Conservation (phyloP, 2,329 filamentous ascomycete genomes). For the Aspergillus arachidicola region DNA sequence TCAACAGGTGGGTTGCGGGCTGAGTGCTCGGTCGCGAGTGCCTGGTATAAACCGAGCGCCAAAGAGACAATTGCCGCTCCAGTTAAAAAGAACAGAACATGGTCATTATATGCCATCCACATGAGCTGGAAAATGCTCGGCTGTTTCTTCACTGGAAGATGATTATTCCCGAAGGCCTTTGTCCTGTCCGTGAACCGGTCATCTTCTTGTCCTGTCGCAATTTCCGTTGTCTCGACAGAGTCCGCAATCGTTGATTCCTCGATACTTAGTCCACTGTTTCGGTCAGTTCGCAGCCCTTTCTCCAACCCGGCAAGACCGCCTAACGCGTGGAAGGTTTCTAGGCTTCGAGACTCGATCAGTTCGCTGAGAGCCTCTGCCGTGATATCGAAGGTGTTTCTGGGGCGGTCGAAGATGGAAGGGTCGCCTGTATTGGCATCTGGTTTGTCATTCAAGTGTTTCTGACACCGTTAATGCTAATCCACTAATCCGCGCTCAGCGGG, state of each 20-base stretch:
- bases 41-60: slow-evolving; percentile 67
- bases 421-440: not conserved
- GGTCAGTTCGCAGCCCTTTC: slow-evolving; percentile 71
- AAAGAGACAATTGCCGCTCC: slow-evolving; percentile 70
- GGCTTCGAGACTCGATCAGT: slow-evolving; percentile 80
- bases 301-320: slow-evolving; percentile 76
- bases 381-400: slow-evolving; percentile 76
- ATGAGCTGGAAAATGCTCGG: slow-evolving; percentile 68
- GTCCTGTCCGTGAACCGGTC: slow-evolving; percentile 5
- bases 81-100: slow-evolving; percentile 70
- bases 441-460: not conserved
- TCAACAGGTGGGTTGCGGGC: slow-evolving; percentile 51
- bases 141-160: slow-evolving; percentile 65
- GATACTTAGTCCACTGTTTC: slow-evolving; percentile 68
- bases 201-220: not conserved
- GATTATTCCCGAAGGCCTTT: slow-evolving; percentile 60
- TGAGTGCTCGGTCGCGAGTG: slow-evolving; percentile 27
- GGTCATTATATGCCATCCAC: slow-evolving; percentile 80
- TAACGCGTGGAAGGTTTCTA: slow-evolving; percentile 74
- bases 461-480: not conserved
- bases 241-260: slow-evolving; percentile 58
- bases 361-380: slow-evolving; percentile 75
- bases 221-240: not conserved
- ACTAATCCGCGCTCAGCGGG: not conserved
- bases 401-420: slow-evolving; percentile 1